Base-by-base conservation (phyloP, 2,329 filamentous ascomycete species). In the Aspergillus amoenus region DNA sequence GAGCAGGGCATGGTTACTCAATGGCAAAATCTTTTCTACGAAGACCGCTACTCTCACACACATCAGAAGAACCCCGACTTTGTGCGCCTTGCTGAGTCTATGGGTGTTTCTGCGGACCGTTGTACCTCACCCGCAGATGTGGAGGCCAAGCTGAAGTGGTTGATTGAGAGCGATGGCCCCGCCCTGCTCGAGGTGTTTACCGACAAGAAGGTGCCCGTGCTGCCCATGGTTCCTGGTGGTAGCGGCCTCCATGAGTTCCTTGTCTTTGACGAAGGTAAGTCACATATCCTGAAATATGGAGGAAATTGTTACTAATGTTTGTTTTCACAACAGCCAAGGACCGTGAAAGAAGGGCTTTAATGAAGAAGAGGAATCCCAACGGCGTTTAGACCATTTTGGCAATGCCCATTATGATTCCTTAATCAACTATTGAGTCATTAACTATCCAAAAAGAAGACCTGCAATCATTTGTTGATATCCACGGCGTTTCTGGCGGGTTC, bases 1-100 rank as follows among this genome's bases (percentile, higher is more conserved):
- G 92, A 97, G 78, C 93, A 97, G 78, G 93, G 93, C 53, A 97
- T 97, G 93, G 93, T 97, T 43, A 97, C 93, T 1, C 93, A 97
- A 79, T 97, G 93, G 93, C 93, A 97, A 78, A 93, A 91, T 68
- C 86, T 97, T 64, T 97, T 97, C 80, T 97, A 96, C 79, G 89
- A 96, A 75, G 92, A 97, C 72, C 87, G 93, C 66, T 97, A 87
- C 75, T 76, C 91, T 37, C 93, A 96, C 75, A 97, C 93, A 0
- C 93, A 97, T 75, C 93, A 96, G 79, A 83, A 85, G 72, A 97
- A 97, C 76, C 92, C 93, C n/a, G 87, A 97, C 73, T 97, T 97
- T 73, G 90, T 93, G 77, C 96, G 94, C 80, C 82, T 97, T 46
- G 86, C 91, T 34, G 90, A 97, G 63, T 88, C 93, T 21, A 97